Conservation (phyloP, 768 basidiomycete species). For the Tylopilus felleus region DNA sequence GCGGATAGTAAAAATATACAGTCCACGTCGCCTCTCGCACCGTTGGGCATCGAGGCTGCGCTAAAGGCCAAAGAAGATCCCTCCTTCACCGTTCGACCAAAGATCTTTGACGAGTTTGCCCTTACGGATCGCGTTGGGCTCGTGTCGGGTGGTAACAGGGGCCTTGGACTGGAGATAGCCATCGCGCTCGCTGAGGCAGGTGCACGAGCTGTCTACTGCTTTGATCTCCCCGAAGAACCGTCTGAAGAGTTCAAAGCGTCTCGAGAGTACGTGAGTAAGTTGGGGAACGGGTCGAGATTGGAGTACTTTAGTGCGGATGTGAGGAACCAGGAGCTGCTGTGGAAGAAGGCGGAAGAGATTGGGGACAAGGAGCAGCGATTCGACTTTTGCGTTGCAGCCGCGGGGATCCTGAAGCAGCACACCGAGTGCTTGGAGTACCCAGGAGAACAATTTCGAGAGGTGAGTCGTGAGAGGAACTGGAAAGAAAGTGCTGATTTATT, state of each 20-base stretch:
- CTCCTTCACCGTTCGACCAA: conserved; percentile 36
- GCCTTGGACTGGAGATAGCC: conserved; percentile 84
- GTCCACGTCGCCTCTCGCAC: conserved; percentile 53
- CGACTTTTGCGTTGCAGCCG: conserved; percentile 76
- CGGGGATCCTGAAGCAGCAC: conserved; percentile 62
- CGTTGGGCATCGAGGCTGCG: conserved; percentile 62
- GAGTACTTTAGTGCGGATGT: conserved; percentile 70
- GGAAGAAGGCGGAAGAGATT: conserved; percentile 56
- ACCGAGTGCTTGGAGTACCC: conserved; percentile 66
- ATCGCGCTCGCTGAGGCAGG: conserved; percentile 71
- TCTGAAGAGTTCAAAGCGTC: conserved; percentile 57
- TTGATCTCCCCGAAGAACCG: conserved; percentile 56
- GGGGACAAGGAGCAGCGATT: conserved; percentile 66
- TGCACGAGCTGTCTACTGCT: conserved; percentile 64
- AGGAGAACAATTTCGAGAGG: conserved; percentile 61
- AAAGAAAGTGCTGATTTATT: neutral
- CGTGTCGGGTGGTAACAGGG: conserved; percentile 62
- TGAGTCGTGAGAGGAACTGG: conserved; percentile 20
- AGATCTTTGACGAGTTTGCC: conserved; percentile 58
- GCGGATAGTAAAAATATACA: conserved; percentile 26
- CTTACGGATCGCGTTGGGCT: conserved; percentile 56
- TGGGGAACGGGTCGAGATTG: conserved; percentile 42
- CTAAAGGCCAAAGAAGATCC: conserved; percentile 40
- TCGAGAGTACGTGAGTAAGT: conserved; percentile 45
- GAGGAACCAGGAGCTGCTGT: conserved; percentile 56